Evolutionary conservation across 805 yeast species (phyloP).

Genomic region (Tetrapisispora phaffii): DNA sequence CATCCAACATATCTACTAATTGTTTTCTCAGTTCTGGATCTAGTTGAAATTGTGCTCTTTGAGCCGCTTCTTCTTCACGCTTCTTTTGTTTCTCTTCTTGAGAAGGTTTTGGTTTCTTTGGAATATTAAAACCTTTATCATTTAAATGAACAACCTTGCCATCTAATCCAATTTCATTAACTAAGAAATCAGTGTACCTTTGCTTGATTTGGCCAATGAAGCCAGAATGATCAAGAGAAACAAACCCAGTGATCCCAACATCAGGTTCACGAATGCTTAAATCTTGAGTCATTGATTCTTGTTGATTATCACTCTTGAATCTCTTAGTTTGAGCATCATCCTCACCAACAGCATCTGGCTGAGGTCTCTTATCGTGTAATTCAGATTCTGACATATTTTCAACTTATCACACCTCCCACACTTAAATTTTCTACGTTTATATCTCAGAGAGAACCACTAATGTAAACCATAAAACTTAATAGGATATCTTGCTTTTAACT

Average conservation of each 20-base stretch:
- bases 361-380: not conserved
- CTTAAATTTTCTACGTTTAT: not conserved
- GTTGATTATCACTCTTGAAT: not conserved
- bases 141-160: slow-evolving; percentile 66
- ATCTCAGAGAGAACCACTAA: not conserved
- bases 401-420: not conserved
- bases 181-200: slow-evolving; percentile 87
- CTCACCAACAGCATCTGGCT: slow-evolving; percentile 26
- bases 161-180: slow-evolving; percentile 66
- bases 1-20: slow-evolving; percentile 49
- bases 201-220: slow-evolving; percentile 77
- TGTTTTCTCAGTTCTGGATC: slow-evolving; percentile 37
- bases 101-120: slow-evolving; percentile 38
- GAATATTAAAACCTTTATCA: slow-evolving; percentile 61
- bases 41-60: slow-evolving; percentile 33
- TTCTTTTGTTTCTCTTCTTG: slow-evolving; percentile 32
- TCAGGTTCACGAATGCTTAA: slow-evolving; percentile 49
- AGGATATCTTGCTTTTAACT: too few relatives aligned
- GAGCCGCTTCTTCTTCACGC: slow-evolving; percentile 23
- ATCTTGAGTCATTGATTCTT: not conserved
- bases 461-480: not conserved
- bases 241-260: slow-evolving; percentile 77
- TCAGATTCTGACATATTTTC: not conserved
- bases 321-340: not conserved
- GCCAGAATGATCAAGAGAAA: slow-evolving; percentile 47